Evolutionary conservation across 148 eudicot species (phyloP), one percentile per base, ranked within the genome.

Genomic region (Arctostaphylos glauca): DNA sequence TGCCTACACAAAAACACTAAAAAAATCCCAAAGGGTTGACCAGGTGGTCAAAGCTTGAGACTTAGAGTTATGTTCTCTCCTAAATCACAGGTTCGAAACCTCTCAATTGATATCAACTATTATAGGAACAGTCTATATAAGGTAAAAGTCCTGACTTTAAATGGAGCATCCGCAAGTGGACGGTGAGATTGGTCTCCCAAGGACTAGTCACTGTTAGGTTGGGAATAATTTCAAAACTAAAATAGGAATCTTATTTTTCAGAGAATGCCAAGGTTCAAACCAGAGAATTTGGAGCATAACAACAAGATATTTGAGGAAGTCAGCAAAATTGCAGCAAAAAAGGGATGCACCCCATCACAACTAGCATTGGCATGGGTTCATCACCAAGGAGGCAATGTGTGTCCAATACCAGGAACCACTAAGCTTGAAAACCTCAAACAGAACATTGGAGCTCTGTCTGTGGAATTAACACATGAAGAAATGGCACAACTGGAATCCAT

Each of bases 281-380:
- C 38, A 31, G 38, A 31, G 38, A 31, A 31, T 31, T 31, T 31
- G 38, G 38, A 31, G 38, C 68, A 81, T 5, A 81, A 81, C 72
- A 73, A 73, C 5, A 74, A 74, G 5, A 74, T 81, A 18, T 81
- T 73, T 74, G 84, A 81, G 84, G 16, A 70, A 8, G 71, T 81
- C 7, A 81, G 48, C 8, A 58, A 81, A 41, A 70, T 81, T 21
- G 83, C 83, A 53, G 77, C 67, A 15, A 81, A 21, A 15, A 71
- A 81, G 50, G 83, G 83, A 13, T 70, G 83, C 60, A 81, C 83
- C 19, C 78, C 84, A 3, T 68, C 55, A 31, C 84, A 81, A 14
- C 79, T 81, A 46, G 84, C 84, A 19, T 15, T 81, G 66, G 84
- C 84, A 56, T 81, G 84, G 84, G 78, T 81, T 2, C 84, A 56